Base-by-base conservation (phyloP, 495 filamentous ascomycete species). In the Penicillium crystallinum region DNA sequence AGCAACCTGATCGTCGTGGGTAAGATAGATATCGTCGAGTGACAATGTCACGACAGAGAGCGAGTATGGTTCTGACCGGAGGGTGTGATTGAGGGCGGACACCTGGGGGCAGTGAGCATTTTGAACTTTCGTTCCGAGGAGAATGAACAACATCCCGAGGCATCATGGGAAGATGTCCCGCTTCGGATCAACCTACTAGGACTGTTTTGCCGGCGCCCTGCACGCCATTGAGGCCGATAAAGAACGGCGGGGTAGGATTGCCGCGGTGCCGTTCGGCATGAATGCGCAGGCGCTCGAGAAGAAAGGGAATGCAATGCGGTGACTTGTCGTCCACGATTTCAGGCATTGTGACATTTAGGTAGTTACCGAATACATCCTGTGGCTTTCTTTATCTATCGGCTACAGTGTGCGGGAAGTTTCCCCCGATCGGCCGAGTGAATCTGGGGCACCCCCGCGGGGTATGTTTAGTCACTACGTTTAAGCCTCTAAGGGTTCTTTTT, bases 181-280 rank as follows among this genome's bases (percentile, higher is more conserved):
- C 15, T 5, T 11, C 22, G 9, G 33, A 19, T 22, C n/a, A 10
- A 49, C 71, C 61, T 66, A 85, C 91, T 58, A 97, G 76, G 3
- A 91, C 91, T 1, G 91, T 92, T 71, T 97, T 97, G 35, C 92
- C 92, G 39, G 86, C 88, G 41, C 91, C 91, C 67, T 95, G 91
- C 14, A 95, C 73, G 36, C 77, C 82, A 57, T 84, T 84, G 43
- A 85, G 57, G 14, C 81, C 81, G 17, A 85, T 64, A 64, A 84
- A 81, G 62, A 84, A 78, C 27, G 81, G 79, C 41, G 78, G 74
- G 51, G 75, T 65, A 47, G 31, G n/a, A 1, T 73, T 67, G 42
- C 63, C 58, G 22, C 66, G 58, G 54, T 69, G 60, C 42, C 63
- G 64, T 39, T 58, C 59, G 34, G 61, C 64, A 66, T 91, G 81